Base-by-base conservation (phyloP, 495 filamentous ascomycete genomes). In the Xylaria cubensis region DNA sequence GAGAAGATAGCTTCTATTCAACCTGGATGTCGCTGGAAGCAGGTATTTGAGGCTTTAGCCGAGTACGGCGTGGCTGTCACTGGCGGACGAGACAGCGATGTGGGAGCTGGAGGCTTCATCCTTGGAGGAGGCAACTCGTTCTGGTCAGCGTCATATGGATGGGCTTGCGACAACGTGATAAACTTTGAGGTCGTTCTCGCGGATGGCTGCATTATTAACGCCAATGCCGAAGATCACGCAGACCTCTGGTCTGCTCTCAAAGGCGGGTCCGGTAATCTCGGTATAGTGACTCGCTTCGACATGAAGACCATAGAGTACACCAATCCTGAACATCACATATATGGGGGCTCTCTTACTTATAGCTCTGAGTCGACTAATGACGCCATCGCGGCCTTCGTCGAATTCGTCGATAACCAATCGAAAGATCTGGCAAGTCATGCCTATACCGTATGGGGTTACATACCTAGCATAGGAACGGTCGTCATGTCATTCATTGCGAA, bases 231-330 rank as follows among this genome's bases (percentile, higher is more conserved):
- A 7, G 58, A 41, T 24, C 39, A 84, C 51, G 39, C 69, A 6
- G 79, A 84, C 50, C 86, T 90, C 36, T 89, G 82, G 71, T 75
- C 75, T 29, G 83, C 87, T 4, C 79, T 90, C 36, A 87, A 87
- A 66, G 88, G 88, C 58, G 86, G 87, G 39, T 82, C 82, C 32
- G 87, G 83, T 76, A 90, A 89, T 76, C 84, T 89, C 53, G 88
- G 87, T 29, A 82, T 91, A 69, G 84, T 88, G 12, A 89, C 88
- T 21, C 82, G 84, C 10, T 85, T 88, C 71, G 84, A 82, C 46
- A 70, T 89, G 55, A 72, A 83, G 41, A 86, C 88, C 0, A 82
- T 86, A 63, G 78, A 82, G 9, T 74, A 77, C n/a, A 17, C 64
- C 44, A 66, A 66, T 39, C 64, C 46, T n/a, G 8, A 66, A 39